Evolutionary conservation across 164 flowering plant species (phyloP).

Genomic region (Aristolochia contorta): DNA sequence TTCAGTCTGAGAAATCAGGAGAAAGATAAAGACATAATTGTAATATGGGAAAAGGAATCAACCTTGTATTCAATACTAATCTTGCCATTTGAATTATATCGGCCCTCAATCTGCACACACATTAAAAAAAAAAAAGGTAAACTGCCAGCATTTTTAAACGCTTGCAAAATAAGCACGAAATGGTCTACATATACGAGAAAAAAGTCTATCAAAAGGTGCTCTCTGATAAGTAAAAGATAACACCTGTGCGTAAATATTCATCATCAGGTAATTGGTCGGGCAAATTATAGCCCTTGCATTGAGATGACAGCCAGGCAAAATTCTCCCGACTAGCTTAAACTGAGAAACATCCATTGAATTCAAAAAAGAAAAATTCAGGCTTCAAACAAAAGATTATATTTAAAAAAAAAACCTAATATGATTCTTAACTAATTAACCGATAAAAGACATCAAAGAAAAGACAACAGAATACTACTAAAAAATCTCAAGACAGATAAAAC

Average conservation of each 20-base stretch:
- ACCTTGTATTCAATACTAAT: slow-evolving; percentile 89
- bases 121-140: no score
- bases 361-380: no score
- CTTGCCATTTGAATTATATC: slow-evolving; percentile 89
- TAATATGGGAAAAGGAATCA: neutral
- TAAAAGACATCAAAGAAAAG: neutral
- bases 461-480: neutral
- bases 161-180: neutral
- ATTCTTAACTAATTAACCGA: neutral
- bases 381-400: no score
- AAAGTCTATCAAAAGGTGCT: no score
- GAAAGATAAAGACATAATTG: no score
- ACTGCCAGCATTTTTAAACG: no score
- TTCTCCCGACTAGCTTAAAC: slow-evolving; percentile 87
- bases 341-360: slow-evolving; percentile 13
- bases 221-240: slow-evolving; percentile 1
- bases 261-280: slow-evolving; percentile 53
- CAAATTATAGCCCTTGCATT: slow-evolving; percentile 71
- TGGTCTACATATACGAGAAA: neutral
- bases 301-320: slow-evolving; percentile 74
- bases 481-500: neutral
- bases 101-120: slow-evolving; percentile 53
- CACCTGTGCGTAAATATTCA: slow-evolving; percentile 86
- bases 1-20: no score
- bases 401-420: no score